Conservation (phyloP, 129 eudicot genomes). For the Centella asiatica region DNA sequence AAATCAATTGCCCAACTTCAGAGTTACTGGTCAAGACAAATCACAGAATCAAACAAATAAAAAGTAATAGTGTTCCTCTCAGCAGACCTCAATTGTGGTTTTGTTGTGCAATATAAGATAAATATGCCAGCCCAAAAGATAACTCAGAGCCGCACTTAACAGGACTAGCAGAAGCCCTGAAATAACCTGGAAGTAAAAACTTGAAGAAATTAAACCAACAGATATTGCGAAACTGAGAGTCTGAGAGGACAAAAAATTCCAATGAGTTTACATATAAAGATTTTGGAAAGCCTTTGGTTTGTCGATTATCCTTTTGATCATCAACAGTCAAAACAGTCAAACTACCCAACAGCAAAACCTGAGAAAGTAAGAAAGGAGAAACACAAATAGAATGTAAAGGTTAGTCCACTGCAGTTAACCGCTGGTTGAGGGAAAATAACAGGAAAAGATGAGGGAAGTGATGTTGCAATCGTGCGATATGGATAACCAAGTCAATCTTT, state of each 20-base stretch:
- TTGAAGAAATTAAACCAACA: neutral
- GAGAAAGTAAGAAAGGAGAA: neutral
- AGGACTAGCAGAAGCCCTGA: conserved; percentile 61
- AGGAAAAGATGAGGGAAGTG: neutral
- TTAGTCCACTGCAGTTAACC: no score
- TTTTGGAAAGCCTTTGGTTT: conserved; percentile 44
- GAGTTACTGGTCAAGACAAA: neutral
- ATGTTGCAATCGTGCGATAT: neutral
- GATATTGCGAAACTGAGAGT: neutral
- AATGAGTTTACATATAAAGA: conserved; percentile 49
- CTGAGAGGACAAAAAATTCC: neutral
- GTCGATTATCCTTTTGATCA: conserved; percentile 26
- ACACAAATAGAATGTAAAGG: neutral
- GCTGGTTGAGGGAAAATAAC: neutral
- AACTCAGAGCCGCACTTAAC: conserved; percentile 45
- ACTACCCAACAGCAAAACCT: conserved; percentile 86
- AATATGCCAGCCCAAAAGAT: conserved; percentile 74
- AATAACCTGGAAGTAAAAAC: conserved; percentile 41
- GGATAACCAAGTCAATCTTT: neutral
- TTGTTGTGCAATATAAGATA: conserved; percentile 67
- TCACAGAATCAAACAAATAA: conserved; percentile 2
- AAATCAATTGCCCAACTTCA: neutral
- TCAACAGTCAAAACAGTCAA: conserved; percentile 34
- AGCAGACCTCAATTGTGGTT: conserved; percentile 81
- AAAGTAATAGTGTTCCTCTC: neutral